Percentiles rank a stretch among this genome's conserved stretches.
phyloP scores from a whole-genome alignment of 768 basidiomycete species.

The Guyanaporus albipodus region DNA sequence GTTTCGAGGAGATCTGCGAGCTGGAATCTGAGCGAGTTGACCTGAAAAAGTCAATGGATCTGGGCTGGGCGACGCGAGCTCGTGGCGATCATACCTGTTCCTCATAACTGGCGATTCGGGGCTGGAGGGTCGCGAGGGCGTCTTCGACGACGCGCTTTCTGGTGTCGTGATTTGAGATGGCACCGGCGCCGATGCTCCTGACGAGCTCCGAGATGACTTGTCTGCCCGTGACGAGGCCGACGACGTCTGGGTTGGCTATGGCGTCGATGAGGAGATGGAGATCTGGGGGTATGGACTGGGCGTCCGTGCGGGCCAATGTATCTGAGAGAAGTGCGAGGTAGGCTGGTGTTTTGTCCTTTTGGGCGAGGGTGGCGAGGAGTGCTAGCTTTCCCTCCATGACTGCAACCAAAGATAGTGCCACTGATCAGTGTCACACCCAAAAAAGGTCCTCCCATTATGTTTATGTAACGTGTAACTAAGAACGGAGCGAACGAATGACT shows the following conservation, averaged over 20 bases:
- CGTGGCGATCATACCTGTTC: slow-evolving; percentile 70
- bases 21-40: slow-evolving; percentile 77
- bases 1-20: slow-evolving; percentile 86
- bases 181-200: slow-evolving; percentile 55
- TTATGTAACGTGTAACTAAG: too few relatives aligned
- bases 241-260: slow-evolving; percentile 76
- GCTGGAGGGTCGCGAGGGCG: slow-evolving; percentile 65
- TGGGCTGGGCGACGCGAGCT: neutral
- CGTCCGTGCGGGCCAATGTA: slow-evolving; percentile 51
- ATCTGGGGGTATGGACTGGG: slow-evolving; percentile 45
- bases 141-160: slow-evolving; percentile 74
- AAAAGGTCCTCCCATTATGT: too few relatives aligned
- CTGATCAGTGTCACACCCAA: too few relatives aligned
- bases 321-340: slow-evolving; percentile 68
- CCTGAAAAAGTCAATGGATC: slow-evolving; percentile 42
- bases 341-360: slow-evolving; percentile 82
- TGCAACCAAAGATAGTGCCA: too few relatives aligned
- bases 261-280: slow-evolving; percentile 72
- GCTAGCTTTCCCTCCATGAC: slow-evolving; percentile 55
- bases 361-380: slow-evolving; percentile 58
- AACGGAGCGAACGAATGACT: too few relatives aligned
- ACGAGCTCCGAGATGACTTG: slow-evolving; percentile 86
- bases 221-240: slow-evolving; percentile 83
- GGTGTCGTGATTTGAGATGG: slow-evolving; percentile 49
- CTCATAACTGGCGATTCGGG: slow-evolving; percentile 86